phyloP scores from a whole-genome alignment of 345 rosid species.

The Kernera saxatilis region DNA sequence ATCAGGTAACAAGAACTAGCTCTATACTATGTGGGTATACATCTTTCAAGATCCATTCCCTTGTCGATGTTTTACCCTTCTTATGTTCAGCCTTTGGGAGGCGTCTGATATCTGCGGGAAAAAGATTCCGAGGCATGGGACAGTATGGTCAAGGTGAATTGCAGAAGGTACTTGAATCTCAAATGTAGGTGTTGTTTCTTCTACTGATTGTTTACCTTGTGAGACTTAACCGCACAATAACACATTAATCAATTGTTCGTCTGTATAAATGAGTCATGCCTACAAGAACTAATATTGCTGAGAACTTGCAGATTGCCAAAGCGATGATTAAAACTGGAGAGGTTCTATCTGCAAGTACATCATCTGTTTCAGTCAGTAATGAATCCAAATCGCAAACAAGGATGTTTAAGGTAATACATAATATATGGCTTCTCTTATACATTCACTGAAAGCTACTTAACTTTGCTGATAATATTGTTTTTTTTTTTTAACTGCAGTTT shows the following conservation, averaged over 20 bases:
- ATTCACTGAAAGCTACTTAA: neutral
- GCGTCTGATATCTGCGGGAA: slow-evolving; percentile 76
- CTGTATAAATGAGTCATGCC: neutral
- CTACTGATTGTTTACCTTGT: neutral
- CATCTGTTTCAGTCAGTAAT: slow-evolving; percentile 31
- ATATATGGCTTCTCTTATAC: neutral
- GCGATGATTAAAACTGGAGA: slow-evolving; percentile 67
- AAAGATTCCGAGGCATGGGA: slow-evolving; percentile 87
- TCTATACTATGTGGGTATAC: slow-evolving; percentile 14
- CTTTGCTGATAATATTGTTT: neutral
- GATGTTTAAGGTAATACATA: slow-evolving; percentile 62
- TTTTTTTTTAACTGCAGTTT: slow-evolving; percentile 46
- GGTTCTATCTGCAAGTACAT: slow-evolving; percentile 45
- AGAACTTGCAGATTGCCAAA: slow-evolving; percentile 61
- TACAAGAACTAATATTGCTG: neutral
- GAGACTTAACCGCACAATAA: neutral
- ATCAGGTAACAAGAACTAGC: slow-evolving; percentile 57
- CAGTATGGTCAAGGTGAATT: slow-evolving; percentile 91
- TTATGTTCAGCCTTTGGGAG: slow-evolving; percentile 69
- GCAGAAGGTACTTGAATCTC: slow-evolving; percentile 63
- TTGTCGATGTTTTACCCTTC: slow-evolving; percentile 17
- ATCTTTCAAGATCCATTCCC: slow-evolving; percentile 18
- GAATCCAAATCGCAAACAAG: slow-evolving; percentile 42
- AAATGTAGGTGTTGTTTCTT: slow-evolving; percentile 20
- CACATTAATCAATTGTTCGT: neutral